phyloP scores from a whole-genome alignment of 805 yeast genomes.

The Saccharomyces mikatae region DNA sequence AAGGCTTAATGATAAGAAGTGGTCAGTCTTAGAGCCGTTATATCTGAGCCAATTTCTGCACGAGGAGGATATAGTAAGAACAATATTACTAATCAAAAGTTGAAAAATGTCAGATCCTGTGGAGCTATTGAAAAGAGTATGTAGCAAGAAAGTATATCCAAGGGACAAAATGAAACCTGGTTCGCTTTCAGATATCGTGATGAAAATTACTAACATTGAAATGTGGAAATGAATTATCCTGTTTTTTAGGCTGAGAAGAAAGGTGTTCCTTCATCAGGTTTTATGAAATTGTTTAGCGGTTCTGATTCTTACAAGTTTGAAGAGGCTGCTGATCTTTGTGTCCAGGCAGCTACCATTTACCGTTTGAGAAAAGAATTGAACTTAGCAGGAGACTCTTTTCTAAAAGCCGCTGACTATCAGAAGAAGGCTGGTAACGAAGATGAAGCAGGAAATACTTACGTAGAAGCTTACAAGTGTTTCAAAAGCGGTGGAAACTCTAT shows the following conservation, averaged over 20 bases:
- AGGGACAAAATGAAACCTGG: not conserved
- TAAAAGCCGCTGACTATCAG: slow-evolving; percentile 78
- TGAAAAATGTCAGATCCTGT: slow-evolving; percentile 16
- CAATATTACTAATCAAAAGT: not conserved
- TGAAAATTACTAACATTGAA: slow-evolving; percentile 6
- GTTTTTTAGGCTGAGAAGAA: slow-evolving; percentile 57
- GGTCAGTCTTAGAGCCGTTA: not conserved
- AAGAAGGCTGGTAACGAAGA: slow-evolving; percentile 67
- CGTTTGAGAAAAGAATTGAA: slow-evolving; percentile 64
- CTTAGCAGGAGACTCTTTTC: slow-evolving; percentile 76
- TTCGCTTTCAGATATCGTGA: not conserved
- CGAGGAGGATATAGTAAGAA: not conserved
- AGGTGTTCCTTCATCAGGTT: slow-evolving; percentile 61
- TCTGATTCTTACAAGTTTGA: slow-evolving; percentile 59
- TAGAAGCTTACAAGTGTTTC: slow-evolving; percentile 86
- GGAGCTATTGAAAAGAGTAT: slow-evolving; percentile 17
- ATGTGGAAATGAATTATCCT: not conserved
- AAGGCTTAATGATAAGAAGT: not conserved
- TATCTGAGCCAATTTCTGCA: not conserved
- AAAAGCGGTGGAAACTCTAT: slow-evolving; percentile 55
- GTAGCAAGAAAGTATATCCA: not conserved
- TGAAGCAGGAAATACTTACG: slow-evolving; percentile 82
- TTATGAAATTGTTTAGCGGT: slow-evolving; percentile 60
- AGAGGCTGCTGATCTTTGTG: slow-evolving; percentile 85
- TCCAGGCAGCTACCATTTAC: slow-evolving; percentile 90